These are phyloP conservation scores for Eurotiales sp. DNA, from an alignment of 2,329 filamentous ascomycete species.

Conservation along the genomic window DNA sequence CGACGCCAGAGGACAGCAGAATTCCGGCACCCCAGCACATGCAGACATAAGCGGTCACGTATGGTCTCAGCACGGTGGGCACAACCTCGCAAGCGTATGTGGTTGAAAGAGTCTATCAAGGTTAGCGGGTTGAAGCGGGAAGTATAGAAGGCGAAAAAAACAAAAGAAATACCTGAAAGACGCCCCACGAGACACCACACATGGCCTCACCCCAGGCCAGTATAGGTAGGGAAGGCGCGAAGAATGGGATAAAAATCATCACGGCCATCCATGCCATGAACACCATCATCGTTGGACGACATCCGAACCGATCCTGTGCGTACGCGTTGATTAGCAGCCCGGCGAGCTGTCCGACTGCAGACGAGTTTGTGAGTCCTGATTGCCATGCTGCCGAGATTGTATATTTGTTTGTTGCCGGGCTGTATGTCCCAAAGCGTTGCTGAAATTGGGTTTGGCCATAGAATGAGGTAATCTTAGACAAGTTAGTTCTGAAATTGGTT, in stretches of 20 bases:
- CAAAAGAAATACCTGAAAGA: conserved; percentile 12
- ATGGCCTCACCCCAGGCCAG: conserved; percentile 50
- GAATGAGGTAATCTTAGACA: conserved; percentile 7
- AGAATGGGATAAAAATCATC: conserved; percentile 51
- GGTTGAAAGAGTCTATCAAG: conserved; percentile 47
- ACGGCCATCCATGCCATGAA: conserved; percentile 45
- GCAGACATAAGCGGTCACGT: conserved; percentile 46
- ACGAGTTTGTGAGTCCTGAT: conserved; percentile 43
- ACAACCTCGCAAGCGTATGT: conserved; percentile 47
- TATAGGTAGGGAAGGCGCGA: conserved; percentile 44
- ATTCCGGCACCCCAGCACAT: conserved; percentile 49
- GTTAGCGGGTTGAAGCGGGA: neutral
- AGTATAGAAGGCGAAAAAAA: no score
- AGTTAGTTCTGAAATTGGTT: neutral
- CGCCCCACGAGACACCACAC: conserved; percentile 32
- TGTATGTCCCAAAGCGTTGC: conserved; percentile 5
- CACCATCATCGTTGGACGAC: conserved; percentile 48
- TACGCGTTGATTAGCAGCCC: conserved; percentile 50
- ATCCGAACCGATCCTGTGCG: conserved; percentile 50
- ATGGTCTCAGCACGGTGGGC: conserved; percentile 42
- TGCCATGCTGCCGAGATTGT: conserved; percentile 32
- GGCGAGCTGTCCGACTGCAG: conserved; percentile 44
- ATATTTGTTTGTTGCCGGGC: neutral
- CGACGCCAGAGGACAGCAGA: conserved; percentile 49
- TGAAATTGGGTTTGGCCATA: conserved; percentile 15